phyloP scores from a whole-genome alignment of 345 rosid species.

The Eucalyptus fibrosa region DNA sequence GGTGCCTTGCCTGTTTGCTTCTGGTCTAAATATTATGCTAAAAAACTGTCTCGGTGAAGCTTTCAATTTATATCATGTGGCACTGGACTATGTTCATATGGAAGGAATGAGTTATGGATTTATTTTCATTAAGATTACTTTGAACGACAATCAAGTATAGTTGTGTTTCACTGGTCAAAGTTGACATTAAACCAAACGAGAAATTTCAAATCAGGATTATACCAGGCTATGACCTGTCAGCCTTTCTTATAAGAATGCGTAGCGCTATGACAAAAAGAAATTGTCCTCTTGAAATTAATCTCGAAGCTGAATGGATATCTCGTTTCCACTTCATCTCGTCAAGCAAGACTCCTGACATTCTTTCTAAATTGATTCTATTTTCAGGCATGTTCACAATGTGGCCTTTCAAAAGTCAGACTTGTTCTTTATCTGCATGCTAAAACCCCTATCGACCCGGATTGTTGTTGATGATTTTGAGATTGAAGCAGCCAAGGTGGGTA shows the following conservation, averaged over 20 bases:
- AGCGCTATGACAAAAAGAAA: background rate
- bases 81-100: background rate
- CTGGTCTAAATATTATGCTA: background rate
- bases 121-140: background rate
- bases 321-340: background rate
- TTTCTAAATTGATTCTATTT: background rate
- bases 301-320: background rate
- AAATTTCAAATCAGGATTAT: background rate
- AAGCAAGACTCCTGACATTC: background rate
- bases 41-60: background rate
- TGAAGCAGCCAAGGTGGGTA: conserved; percentile 69
- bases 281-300: background rate
- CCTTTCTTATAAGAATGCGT: background rate
- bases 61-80: background rate
- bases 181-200: background rate
- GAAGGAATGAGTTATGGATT: background rate
- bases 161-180: background rate
- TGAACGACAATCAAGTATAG: background rate
- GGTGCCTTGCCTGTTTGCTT: background rate
- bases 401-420: conserved; percentile 89
- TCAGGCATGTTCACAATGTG: conserved; percentile 83
- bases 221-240: background rate
- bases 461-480: conserved; percentile 58
- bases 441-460: conserved; percentile 50
- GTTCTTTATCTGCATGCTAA: conserved; percentile 88